These are phyloP conservation scores for Potentilla sterilis DNA, from an alignment of 306 rosid species.

Conservation along the genomic window DNA sequence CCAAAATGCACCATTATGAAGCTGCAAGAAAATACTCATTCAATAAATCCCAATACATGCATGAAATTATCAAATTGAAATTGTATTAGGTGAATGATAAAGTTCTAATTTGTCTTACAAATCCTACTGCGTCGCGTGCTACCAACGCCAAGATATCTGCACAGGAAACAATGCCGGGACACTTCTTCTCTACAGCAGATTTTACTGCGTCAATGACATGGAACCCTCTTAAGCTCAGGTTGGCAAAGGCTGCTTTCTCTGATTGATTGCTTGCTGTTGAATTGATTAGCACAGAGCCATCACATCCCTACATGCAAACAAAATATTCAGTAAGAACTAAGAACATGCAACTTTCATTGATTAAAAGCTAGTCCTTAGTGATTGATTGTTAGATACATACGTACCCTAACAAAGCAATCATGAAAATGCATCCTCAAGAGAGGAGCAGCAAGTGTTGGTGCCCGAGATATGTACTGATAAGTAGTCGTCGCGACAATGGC, in stretches of 20 bases:
- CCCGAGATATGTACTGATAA: neutral
- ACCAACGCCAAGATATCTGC: constrained; percentile 36
- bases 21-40: constrained; percentile 13
- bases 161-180: constrained; percentile 47
- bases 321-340: neutral
- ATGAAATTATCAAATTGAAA: neutral
- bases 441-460: constrained; percentile 36
- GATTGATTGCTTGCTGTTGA: constrained; percentile 26
- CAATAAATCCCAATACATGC: too few relatives aligned
- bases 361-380: neutral
- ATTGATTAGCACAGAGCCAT: constrained; percentile 35
- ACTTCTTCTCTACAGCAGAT: constrained; percentile 32
- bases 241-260: constrained; percentile 23
- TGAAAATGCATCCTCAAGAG: constrained; percentile 47
- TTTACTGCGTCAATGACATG: constrained; percentile 37
- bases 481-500: constrained; percentile 22
- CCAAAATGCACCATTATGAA: constrained; percentile 29
- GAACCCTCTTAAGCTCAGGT: constrained; percentile 36
- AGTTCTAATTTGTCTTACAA: neutral
- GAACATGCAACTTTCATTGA: neutral
- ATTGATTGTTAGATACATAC: constrained; percentile 8
- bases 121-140: constrained; percentile 32
- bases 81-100: neutral
- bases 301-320: constrained; percentile 37
- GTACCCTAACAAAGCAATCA: constrained; percentile 45